These are phyloP conservation scores for Neofusicoccum umdonicola DNA, from an alignment of 2,329 filamentous ascomycete genomes.

Conservation along the genomic window DNA sequence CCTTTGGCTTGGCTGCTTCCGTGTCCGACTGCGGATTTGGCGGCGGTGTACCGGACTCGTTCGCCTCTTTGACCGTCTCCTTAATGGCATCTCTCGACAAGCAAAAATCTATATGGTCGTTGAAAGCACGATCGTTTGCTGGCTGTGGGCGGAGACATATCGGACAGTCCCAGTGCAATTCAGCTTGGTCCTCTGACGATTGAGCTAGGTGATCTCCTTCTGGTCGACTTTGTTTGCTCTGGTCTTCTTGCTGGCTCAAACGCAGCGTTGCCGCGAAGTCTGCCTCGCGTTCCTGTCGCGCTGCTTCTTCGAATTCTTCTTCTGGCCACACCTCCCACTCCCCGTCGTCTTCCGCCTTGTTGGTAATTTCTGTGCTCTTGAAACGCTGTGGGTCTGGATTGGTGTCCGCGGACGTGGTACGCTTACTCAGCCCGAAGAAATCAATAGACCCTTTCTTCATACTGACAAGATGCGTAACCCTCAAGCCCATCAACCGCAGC, in stretches of 20 bases:
- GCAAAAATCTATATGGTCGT: slow-evolving; percentile 89
- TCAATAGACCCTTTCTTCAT: slow-evolving; percentile 77
- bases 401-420: not conserved
- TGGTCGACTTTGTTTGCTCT: slow-evolving; percentile 24
- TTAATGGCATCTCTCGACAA: slow-evolving; percentile 82
- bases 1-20: not conserved
- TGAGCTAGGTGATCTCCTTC: not conserved
- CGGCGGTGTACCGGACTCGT: not conserved
- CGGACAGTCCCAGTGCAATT: slow-evolving; percentile 73
- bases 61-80: slow-evolving; percentile 64
- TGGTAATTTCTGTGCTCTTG: slow-evolving; percentile 37
- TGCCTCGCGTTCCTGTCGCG: slow-evolving; percentile 58
- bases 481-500: slow-evolving; percentile 80
- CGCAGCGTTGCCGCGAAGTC: slow-evolving; percentile 61
- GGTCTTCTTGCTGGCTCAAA: slow-evolving; percentile 57
- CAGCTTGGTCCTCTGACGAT: slow-evolving; percentile 23
- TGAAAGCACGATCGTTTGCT: slow-evolving; percentile 75
- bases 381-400: not conserved
- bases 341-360: slow-evolving; percentile 42
- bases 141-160: slow-evolving; percentile 77
- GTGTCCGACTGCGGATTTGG: not conserved
- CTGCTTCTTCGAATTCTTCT: slow-evolving; percentile 62
- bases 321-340: slow-evolving; percentile 70
- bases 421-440: slow-evolving; percentile 66
- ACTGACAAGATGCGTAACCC: slow-evolving; percentile 83